A percentile compares a stretch with the other conserved stretches of the same genome.
Evolutionary conservation across 192 early-diverging fungal species (phyloP).

Genomic region (Podila minutissima): DNA sequence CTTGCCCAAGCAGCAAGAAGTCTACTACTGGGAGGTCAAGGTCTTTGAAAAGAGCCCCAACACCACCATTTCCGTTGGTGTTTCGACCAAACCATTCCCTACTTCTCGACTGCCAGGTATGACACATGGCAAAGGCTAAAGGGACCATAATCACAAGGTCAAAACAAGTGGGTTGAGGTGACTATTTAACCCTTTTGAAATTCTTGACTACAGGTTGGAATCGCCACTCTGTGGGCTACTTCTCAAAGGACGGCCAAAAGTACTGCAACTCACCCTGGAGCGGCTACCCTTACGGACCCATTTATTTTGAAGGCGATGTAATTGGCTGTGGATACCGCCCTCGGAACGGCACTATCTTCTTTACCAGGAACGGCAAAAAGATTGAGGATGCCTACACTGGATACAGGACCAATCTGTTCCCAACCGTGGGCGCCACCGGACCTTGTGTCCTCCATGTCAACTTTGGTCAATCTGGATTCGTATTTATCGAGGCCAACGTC

Average conservation of each 20-base stretch:
- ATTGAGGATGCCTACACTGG: conserved; percentile 76
- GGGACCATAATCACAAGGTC: not conserved
- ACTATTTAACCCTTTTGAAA: conserved; percentile 1
- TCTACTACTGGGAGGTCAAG: conserved; percentile 88
- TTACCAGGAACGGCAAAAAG: conserved; percentile 78
- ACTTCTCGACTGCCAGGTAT: conserved; percentile 72
- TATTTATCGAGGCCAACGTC: conserved; percentile 87
- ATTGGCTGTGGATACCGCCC: conserved; percentile 83
- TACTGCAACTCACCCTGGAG: conserved; percentile 76
- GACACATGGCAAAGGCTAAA: not conserved
- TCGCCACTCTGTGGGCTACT: conserved; percentile 78
- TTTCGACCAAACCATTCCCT: conserved; percentile 80
- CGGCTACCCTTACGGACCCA: conserved; percentile 67
- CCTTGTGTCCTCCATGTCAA: conserved; percentile 72
- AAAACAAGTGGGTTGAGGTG: not conserved
- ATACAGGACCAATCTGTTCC: conserved; percentile 77
- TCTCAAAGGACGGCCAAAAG: conserved; percentile 71
- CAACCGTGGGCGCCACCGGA: conserved; percentile 67
- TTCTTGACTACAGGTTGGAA: conserved; percentile 69
- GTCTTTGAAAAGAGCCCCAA: conserved; percentile 77
- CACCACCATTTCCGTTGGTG: conserved; percentile 76
- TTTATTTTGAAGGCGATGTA: conserved; percentile 78
- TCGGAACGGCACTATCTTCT: conserved; percentile 77
- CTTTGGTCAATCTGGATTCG: conserved; percentile 84
- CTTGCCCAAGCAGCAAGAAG: conserved; percentile 79